Base-by-base conservation (phyloP, 176 grass and related monocot species). In the Avena sativa region DNA sequence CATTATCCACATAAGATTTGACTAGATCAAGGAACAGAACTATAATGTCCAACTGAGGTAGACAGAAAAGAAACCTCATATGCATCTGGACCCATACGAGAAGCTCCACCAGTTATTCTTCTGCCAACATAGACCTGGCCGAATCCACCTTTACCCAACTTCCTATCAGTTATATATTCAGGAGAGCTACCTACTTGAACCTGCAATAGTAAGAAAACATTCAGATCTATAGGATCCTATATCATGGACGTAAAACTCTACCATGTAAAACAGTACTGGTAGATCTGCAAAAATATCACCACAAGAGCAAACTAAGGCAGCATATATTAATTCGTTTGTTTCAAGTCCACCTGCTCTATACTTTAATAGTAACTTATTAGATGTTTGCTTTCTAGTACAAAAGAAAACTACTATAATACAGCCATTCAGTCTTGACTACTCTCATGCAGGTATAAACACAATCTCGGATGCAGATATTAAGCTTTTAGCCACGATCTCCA, bases 121-220 rank as follows among this genome's bases (percentile, higher is more conserved):
- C 89, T 89, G 53, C 95, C 95, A 80, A 97, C 92, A 86, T 92
- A 97, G 63, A 97, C 95, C 90, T 97, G 95, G 71, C 95, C 95
- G 87, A 97, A 97, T 74, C 95, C 95, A 89, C 95, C 95, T 93
- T 97, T 94, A 78, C 95, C 95, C 77, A 97, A 88, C 84, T 97
- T 97, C 67, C 89, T 91, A 72, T 92, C 92, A 79, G 89, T 92
- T 70, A 92, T 79, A 89, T 94, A 97, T 57, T 89, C 81, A 85
- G 95, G 95, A 46, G 95, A 97, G 56, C 92, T 91, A 65, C 95
- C 95, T 46, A 97, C 88, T 94, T 97, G 95, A 94, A 97, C 90
- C 95, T 97, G 87, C 43, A 84, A 81, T 65, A 73, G 9, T 68
- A 46, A 55, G 32, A 81, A 12, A 60, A 53, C 23, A 80, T 71